Conservation (phyloP, 2,329 filamentous ascomycete species). For the Aspergillus sp. region DNA sequence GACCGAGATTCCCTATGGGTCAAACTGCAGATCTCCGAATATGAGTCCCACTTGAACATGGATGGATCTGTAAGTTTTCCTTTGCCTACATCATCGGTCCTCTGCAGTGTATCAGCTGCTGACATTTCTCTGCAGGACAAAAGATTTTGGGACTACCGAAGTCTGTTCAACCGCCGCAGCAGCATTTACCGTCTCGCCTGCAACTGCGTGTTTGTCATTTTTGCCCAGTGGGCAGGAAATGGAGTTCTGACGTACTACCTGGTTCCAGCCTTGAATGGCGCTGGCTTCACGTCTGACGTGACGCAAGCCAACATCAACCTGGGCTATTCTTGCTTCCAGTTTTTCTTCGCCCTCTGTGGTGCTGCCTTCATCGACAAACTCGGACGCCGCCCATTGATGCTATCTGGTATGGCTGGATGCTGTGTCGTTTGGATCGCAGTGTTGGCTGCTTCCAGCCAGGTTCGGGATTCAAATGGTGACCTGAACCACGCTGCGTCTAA, state of each 20-base stretch:
- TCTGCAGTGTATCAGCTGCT: background rate
- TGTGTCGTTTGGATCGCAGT: conserved; percentile 43
- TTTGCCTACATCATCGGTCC: background rate
- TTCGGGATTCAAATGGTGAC: conserved; percentile 3
- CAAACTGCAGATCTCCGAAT: conserved; percentile 32
- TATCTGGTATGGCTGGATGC: conserved; percentile 50
- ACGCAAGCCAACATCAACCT: conserved; percentile 55
- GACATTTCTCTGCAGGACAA: conserved; percentile 43
- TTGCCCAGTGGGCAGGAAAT: conserved; percentile 43
- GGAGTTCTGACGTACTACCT: conserved; percentile 55
- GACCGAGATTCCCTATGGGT: conserved; percentile 31
- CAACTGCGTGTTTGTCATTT: conserved; percentile 52
- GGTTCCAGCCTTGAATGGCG: conserved; percentile 51
- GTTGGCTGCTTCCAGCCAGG: conserved; percentile 27
- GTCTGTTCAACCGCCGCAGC: conserved; percentile 50
- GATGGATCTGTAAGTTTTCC: conserved; percentile 20
- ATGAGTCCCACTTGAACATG: conserved; percentile 29
- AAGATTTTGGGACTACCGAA: conserved; percentile 60
- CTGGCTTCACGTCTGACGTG: conserved; percentile 50
- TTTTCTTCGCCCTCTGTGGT: conserved; percentile 52
- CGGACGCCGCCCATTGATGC: conserved; percentile 58
- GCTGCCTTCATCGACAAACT: conserved; percentile 57
- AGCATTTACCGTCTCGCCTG: conserved; percentile 50
- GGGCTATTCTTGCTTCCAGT: conserved; percentile 55
- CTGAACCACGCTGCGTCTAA: conserved; percentile 32